phyloP scores from a whole-genome alignment of 2,329 filamentous ascomycete species.

The Clonostachys chloroleuca region DNA sequence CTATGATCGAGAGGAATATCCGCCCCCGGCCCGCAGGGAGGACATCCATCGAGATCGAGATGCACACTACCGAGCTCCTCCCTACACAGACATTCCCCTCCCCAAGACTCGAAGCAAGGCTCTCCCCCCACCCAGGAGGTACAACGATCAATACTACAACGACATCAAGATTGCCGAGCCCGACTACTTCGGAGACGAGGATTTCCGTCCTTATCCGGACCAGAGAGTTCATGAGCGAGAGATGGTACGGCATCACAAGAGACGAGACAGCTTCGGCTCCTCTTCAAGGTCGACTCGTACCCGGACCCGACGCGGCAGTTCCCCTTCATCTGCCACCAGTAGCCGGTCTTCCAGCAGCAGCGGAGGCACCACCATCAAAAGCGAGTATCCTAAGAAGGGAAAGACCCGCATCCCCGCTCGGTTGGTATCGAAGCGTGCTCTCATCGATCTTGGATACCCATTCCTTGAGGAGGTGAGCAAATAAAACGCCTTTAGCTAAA shows the following conservation, averaged over 20 bases:
- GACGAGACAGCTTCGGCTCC: constrained; percentile 20
- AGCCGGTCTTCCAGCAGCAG: constrained; percentile 41
- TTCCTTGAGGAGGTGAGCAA: constrained; percentile 75
- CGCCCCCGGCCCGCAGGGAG: constrained; percentile 48
- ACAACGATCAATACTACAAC: constrained; percentile 52
- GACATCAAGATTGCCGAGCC: constrained; percentile 66
- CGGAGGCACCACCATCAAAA: constrained; percentile 46
- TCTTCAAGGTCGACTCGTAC: constrained; percentile 20
- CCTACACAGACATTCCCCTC: constrained; percentile 61
- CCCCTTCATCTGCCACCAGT: constrained; percentile 36
- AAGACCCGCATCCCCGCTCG: constrained; percentile 84
- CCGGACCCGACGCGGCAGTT: constrained; percentile 31
- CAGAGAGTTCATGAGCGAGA: constrained; percentile 55
- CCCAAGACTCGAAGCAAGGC: constrained; percentile 51
- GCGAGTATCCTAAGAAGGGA: constrained; percentile 73
- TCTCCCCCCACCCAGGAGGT: constrained; percentile 54
- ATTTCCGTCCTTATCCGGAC: constrained; percentile 59
- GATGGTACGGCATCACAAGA: constrained; percentile 42
- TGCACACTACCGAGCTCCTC: constrained; percentile 35
- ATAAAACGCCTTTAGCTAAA: background rate
- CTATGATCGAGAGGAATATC: constrained; percentile 56
- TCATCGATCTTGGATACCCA: constrained; percentile 81
- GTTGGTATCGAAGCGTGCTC: constrained; percentile 73
- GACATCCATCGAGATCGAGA: constrained; percentile 47
- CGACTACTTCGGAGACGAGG: constrained; percentile 67